Evolutionary conservation across 257 asterid genomes (phyloP).

Genomic region (Striga asiatica): DNA sequence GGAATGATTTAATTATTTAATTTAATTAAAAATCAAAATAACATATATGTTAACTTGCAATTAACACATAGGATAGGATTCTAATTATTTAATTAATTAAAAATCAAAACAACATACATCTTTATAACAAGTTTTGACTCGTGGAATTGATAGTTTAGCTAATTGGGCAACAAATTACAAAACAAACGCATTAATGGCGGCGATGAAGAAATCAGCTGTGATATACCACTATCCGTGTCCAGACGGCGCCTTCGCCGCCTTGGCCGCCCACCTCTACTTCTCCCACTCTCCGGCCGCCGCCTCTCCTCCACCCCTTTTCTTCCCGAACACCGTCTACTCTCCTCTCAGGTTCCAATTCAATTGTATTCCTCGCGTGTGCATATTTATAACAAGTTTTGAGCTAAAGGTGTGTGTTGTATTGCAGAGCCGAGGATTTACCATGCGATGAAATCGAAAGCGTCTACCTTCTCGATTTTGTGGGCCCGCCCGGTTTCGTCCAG

Average conservation of each 20-base stretch:
- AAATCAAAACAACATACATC: no score
- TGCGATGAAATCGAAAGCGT: constrained; percentile 44
- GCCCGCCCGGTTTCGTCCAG: constrained; percentile 67
- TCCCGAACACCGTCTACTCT: constrained; percentile 78
- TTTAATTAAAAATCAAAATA: no score
- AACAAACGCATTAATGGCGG: constrained; percentile 14
- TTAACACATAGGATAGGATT: no score
- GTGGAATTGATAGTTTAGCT: not conserved
- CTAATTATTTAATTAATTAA: no score
- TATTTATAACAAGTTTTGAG: not conserved
- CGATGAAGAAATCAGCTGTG: constrained; percentile 43
- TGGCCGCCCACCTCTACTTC: constrained; percentile 84
- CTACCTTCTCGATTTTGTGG: constrained; percentile 90
- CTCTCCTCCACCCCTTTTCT: constrained; percentile 34
- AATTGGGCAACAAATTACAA: not conserved
- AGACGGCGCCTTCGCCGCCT: constrained; percentile 89
- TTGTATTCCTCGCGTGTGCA: not conserved
- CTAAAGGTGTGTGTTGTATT: constrained; percentile 14
- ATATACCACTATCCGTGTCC: constrained; percentile 90
- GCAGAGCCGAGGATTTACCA: constrained; percentile 71
- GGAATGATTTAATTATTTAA: no score
- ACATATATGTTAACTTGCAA: no score
- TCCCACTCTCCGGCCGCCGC: constrained; percentile 26
- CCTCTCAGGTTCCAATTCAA: constrained; percentile 46
- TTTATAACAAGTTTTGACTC: no score